Base-by-base conservation (phyloP, 352 stramenopile genomes). In the Globisporangium splendens region DNA sequence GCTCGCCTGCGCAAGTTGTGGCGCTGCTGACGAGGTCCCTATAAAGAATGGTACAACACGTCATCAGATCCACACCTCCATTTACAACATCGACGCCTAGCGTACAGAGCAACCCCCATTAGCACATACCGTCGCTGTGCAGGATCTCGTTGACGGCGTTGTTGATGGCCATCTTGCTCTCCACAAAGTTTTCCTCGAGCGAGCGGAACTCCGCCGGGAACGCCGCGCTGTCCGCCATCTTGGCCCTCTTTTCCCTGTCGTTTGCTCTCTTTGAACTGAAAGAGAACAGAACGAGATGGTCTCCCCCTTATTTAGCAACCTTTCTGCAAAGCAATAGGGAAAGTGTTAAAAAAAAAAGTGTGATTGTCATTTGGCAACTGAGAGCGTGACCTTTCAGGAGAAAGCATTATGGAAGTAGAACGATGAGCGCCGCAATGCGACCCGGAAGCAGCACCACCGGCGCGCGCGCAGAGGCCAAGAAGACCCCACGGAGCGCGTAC, bases 91-190 rank as follows among this genome's bases (percentile, higher is more conserved):
- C 1, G 10, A 35, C 28, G 28, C 28, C 5, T 35, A 8, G 12
- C 46, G 47, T 11, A 0, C 22, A 39, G 3, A 59, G 20, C 21
- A 17, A 10, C 11, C 15, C 28, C 15, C 56, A 11, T n/a, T n/a
- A 14, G 28, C n/a, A 41, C 39, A 18, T 35, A 58, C 83, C 69
- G 62, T 81, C 68, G 21, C 69, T 69, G n/a, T 70, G 68, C 41
- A 88, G 49, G 8, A 92, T 81, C 17, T 81, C 74, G 53, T 79
- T 82, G 52, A 92, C 79, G 48, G 59, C 75, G 69, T 92, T 90
- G 68, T 92, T 92, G 52, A 92, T 88, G 21, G 77, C 68, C 59
- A 89, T 88, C 68, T 92, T 92, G 69, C 75, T 80, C 44, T 92
- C 79, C 48, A 92, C 76, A 50, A 88, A 92, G 65, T 92, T 79